A percentile compares a stretch with the other conserved stretches of the same genome.
Evolutionary conservation across 148 eudicot species (phyloP).

Genomic region (Vaccinium macrocarpon): DNA sequence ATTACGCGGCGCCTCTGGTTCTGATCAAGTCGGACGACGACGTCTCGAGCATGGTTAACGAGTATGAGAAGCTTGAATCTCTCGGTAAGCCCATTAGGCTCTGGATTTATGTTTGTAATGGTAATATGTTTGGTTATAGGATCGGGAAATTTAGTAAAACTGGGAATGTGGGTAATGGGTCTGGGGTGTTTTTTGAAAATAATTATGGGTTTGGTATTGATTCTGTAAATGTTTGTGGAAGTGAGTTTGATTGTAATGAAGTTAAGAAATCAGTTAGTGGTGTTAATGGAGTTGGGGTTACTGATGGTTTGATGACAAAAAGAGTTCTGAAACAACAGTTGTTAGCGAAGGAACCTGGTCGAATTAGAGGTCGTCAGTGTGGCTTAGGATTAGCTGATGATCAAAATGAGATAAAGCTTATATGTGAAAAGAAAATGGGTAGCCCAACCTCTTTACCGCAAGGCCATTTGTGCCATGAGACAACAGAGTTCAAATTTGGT

Average conservation of each 20-base stretch:
- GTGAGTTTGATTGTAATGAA: conserved; percentile 1
- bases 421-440: neutral
- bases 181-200: neutral
- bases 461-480: neutral
- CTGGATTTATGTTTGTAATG: conserved; percentile 23
- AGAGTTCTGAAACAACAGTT: neutral
- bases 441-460: neutral
- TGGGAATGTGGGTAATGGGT: neutral
- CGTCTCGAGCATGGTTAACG: conserved; percentile 23
- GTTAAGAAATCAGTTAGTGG: neutral
- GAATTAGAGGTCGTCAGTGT: neutral
- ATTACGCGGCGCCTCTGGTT: neutral
- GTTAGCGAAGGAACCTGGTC: neutral
- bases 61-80: conserved; percentile 16
- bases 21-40: conserved; percentile 22
- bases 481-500: conserved; percentile 6
- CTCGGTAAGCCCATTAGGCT: conserved; percentile 20
- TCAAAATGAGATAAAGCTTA: neutral
- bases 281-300: neutral
- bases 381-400: conserved; percentile 9
- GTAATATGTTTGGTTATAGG: neutral
- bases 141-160: too few relatives aligned
- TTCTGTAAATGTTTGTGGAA: neutral
- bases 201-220: neutral
- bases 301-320: conserved; percentile 20